Percentiles rank a stretch among this genome's conserved stretches.
Conservation (phyloP, 768 basidiomycete genomes). For the Russula virescens region DNA sequence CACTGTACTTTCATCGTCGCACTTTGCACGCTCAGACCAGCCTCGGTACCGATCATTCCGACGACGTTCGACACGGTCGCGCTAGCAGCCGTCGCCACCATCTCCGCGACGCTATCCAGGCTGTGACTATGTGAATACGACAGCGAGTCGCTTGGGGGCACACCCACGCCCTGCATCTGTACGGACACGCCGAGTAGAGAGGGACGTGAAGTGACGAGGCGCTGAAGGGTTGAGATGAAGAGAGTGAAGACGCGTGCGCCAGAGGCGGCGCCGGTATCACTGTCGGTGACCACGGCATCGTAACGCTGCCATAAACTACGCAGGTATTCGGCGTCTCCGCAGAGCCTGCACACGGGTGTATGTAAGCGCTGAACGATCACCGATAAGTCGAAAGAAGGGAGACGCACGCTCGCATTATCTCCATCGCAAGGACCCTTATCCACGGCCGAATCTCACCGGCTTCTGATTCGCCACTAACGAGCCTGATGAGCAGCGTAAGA, state of each 20-base stretch:
- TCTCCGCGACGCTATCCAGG: slow-evolving; percentile 66
- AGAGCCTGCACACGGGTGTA: slow-evolving; percentile 7
- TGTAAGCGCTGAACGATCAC: neutral
- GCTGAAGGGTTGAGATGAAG: slow-evolving; percentile 77
- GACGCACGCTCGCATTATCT: slow-evolving; percentile 20
- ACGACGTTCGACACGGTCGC: slow-evolving; percentile 80
- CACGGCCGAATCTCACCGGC: slow-evolving; percentile 11
- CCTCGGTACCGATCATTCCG: slow-evolving; percentile 72
- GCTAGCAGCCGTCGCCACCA: slow-evolving; percentile 78
- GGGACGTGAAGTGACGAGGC: slow-evolving; percentile 86
- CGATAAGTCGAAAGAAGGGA: neutral
- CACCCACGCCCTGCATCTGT: slow-evolving; percentile 79
- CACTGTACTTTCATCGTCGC: slow-evolving; percentile 89
- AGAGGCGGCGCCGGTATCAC: slow-evolving; percentile 50
- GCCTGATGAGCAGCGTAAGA: slow-evolving; percentile 12
- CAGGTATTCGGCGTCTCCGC: slow-evolving; percentile 21
- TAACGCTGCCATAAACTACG: slow-evolving; percentile 22
- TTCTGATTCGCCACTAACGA: slow-evolving; percentile 8
- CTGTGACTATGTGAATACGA: slow-evolving; percentile 49
- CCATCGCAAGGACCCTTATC: slow-evolving; percentile 26
- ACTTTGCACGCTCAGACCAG: slow-evolving; percentile 63
- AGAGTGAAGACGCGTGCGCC: slow-evolving; percentile 70
- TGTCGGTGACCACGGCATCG: slow-evolving; percentile 32
- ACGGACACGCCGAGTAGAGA: slow-evolving; percentile 69
- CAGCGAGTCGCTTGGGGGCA: slow-evolving; percentile 37